Percentiles rank a stretch among this genome's conserved stretches.
Conservation (phyloP, 306 rosid genomes). For the Castanea crenata region DNA sequence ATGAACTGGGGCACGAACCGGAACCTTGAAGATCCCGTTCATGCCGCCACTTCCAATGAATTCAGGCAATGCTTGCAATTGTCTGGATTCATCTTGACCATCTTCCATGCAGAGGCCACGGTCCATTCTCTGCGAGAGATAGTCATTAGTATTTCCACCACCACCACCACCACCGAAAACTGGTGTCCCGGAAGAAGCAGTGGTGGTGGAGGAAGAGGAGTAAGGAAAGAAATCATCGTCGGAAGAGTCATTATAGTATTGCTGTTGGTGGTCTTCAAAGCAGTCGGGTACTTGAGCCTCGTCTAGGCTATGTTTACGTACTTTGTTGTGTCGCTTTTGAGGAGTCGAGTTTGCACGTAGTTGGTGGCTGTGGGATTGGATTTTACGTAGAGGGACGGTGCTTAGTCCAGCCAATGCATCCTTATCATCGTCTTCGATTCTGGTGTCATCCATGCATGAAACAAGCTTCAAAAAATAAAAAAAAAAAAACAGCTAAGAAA, state of each 20-base stretch:
- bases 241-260: conserved; percentile 42
- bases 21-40: conserved; percentile 60
- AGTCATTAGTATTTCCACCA: conserved; percentile 8
- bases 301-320: conserved; percentile 89
- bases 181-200: neutral
- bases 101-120: conserved; percentile 37
- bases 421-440: conserved; percentile 65
- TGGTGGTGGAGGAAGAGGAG: conserved; percentile 33
- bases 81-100: conserved; percentile 26
- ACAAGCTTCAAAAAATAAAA: neutral
- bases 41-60: conserved; percentile 73
- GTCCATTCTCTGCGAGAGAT: conserved; percentile 38
- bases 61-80: conserved; percentile 60
- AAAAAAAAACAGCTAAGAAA: neutral
- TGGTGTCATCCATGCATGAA: conserved; percentile 47
- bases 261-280: neutral
- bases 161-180: too few relatives aligned
- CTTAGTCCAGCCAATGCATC: conserved; percentile 56
- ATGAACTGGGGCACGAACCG: conserved; percentile 77
- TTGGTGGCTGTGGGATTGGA: conserved; percentile 91
- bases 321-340: conserved; percentile 44
- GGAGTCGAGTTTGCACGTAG: conserved; percentile 41
- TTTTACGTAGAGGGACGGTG: conserved; percentile 60
- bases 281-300: conserved; percentile 45
- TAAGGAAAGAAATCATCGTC: conserved; percentile 67